Conservation (phyloP, 768 basidiomycete species). For the Hygrophorus russula region DNA sequence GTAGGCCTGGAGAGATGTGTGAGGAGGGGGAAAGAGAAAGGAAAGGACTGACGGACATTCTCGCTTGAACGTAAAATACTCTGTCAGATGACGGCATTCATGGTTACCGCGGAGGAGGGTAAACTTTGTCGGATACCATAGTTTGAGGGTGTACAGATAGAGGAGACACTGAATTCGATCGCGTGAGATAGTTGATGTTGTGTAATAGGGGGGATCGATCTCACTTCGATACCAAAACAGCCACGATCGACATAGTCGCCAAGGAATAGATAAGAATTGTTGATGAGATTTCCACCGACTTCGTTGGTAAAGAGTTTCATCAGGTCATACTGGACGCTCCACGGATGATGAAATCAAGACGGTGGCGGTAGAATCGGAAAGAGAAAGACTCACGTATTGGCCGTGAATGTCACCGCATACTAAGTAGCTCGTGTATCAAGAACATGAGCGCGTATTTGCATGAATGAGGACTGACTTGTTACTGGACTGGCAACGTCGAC, state of each 20-base stretch:
- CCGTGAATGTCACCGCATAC: conserved; percentile 98
- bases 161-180: conserved; percentile 54
- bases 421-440: conserved; percentile 17
- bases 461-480: conserved; percentile 50
- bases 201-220: conserved; percentile 5
- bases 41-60: conserved; percentile 54
- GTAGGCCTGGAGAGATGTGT: conserved; percentile 44
- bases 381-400: conserved; percentile 60
- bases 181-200: not conserved
- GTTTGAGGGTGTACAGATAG: conserved; percentile 89
- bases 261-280: conserved; percentile 85
- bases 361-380: not conserved
- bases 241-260: conserved; percentile 98
- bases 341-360: not conserved
- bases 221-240: conserved; percentile 66
- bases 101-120: conserved; percentile 90
- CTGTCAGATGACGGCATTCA: conserved; percentile 93
- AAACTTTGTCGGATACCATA: conserved; percentile 76
- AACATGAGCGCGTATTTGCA: conserved; percentile 2
- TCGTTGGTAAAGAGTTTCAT: conserved; percentile 84
- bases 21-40: conserved; percentile 3
- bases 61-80: conserved; percentile 96
- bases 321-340: conserved; percentile 67
- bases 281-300: conserved; percentile 74
- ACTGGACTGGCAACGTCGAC: conserved; percentile 82